Percentiles rank a stretch among this genome's conserved stretches.
phyloP scores from a whole-genome alignment of 192 early-diverging fungal species.

The Podila minutissima region DNA sequence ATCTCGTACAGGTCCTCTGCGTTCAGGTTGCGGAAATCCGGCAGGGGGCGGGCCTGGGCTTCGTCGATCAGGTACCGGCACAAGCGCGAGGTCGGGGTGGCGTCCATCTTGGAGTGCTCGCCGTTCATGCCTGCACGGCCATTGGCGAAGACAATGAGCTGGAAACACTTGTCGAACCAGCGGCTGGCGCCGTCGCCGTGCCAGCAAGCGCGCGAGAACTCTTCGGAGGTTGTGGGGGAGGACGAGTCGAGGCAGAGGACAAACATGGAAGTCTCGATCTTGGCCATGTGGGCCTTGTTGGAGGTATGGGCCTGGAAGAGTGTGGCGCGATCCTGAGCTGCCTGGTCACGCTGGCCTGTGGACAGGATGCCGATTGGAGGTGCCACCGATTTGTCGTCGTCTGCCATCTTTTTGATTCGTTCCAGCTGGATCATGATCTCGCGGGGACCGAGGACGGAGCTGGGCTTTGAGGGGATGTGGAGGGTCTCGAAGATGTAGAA shows the following conservation, averaged over 20 bases:
- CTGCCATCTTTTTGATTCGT: constrained; percentile 71
- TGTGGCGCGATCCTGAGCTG: constrained; percentile 62
- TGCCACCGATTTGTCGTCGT: constrained; percentile 52
- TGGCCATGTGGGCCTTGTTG: constrained; percentile 70
- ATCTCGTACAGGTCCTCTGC: constrained; percentile 43
- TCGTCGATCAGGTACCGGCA: constrained; percentile 75
- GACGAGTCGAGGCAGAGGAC: constrained; percentile 81
- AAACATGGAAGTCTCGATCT: constrained; percentile 80
- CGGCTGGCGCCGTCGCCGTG: constrained; percentile 85
- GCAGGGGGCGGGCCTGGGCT: constrained; percentile 31
- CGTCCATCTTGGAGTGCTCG: constrained; percentile 76
- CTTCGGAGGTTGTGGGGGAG: constrained; percentile 73
- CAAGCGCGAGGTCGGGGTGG: constrained; percentile 79
- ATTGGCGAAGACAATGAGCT: constrained; percentile 76
- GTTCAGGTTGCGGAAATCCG: constrained; percentile 43
- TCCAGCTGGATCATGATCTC: constrained; percentile 69
- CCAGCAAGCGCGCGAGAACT: constrained; percentile 81
- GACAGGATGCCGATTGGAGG: constrained; percentile 69
- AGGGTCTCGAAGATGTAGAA: constrained; percentile 76
- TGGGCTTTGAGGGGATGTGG: constrained; percentile 52
- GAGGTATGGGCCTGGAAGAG: constrained; percentile 65
- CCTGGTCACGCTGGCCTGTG: constrained; percentile 62
- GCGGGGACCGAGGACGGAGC: constrained; percentile 39
- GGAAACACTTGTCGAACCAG: constrained; percentile 89
- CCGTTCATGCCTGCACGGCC: constrained; percentile 72